These are phyloP conservation scores for Aspergillus baeticus DNA, from an alignment of 495 filamentous ascomycete genomes.

Conservation along the genomic window DNA sequence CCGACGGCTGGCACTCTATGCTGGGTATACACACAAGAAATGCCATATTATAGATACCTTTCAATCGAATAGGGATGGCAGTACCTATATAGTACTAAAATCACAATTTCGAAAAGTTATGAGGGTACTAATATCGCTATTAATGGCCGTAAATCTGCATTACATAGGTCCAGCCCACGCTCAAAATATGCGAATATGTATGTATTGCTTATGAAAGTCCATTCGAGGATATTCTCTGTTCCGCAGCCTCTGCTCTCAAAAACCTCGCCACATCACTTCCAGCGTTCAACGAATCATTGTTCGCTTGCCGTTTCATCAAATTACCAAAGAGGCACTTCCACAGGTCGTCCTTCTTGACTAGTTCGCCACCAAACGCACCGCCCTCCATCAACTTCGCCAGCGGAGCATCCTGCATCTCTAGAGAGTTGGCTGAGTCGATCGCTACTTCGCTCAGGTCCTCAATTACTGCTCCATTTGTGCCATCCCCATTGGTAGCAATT, in stretches of 20 bases:
- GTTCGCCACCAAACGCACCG: constrained; percentile 71
- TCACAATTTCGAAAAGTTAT: too few relatives aligned
- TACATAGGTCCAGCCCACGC: background rate
- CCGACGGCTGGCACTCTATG: too few relatives aligned
- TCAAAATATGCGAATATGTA: background rate
- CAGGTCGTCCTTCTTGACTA: constrained; percentile 75
- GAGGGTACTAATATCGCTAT: background rate
- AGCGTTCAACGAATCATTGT: constrained; percentile 23
- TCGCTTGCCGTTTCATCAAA: constrained; percentile 21
- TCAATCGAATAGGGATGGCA: too few relatives aligned
- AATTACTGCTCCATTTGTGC: constrained; percentile 19
- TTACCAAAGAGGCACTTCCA: constrained; percentile 86
- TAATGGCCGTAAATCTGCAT: background rate
- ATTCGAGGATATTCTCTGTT: constrained; percentile 30
- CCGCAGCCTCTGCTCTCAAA: constrained; percentile 47
- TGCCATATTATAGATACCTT: background rate
- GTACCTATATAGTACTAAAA: too few relatives aligned
- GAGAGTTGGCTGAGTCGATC: constrained; percentile 78
- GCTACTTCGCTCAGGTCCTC: constrained; percentile 50
- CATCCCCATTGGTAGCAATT: constrained; percentile 19
- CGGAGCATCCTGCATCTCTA: constrained; percentile 71
- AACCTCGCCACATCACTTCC: constrained; percentile 44
- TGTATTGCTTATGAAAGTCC: background rate
- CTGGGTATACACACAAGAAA: background rate
- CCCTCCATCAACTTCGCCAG: constrained; percentile 67